phyloP scores from a whole-genome alignment of 176 grass and related monocot genomes.

The Aegilops speltoides region DNA sequence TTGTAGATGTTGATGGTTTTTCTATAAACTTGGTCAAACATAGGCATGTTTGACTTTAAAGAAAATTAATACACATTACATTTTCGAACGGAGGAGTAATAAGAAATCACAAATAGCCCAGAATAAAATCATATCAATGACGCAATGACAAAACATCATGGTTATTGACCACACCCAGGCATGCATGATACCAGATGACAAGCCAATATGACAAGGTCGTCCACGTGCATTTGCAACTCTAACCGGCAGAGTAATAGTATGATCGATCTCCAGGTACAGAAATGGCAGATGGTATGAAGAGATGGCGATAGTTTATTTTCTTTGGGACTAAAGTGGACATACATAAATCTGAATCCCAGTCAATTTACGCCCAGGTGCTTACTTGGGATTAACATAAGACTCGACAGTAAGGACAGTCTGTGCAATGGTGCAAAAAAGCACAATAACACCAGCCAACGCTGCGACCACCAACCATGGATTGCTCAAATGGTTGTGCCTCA shows the following conservation, averaged over 20 bases:
- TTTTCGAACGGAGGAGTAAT: neutral
- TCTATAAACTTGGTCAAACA: too few species aligned
- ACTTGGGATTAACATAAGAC: slow-evolving; percentile 25
- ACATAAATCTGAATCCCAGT: neutral
- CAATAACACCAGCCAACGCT: neutral
- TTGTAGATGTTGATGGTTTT: too few species aligned
- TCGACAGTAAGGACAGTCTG: slow-evolving; percentile 26
- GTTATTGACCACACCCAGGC: neutral
- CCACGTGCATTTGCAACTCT: neutral
- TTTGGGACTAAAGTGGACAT: neutral
- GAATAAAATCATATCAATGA: neutral
- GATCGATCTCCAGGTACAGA: neutral
- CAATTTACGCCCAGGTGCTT: neutral
- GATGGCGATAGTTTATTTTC: neutral
- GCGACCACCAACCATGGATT: slow-evolving; percentile 25
- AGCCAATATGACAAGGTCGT: neutral
- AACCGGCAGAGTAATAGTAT: neutral
- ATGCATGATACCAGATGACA: neutral
- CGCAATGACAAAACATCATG: neutral
- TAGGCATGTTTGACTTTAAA: too few species aligned
- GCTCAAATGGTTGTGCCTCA: neutral
- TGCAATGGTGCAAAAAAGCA: slow-evolving; percentile 25
- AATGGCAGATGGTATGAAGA: neutral
- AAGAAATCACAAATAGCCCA: neutral
- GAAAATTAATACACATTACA: too few species aligned